These are phyloP conservation scores for Fomitopsis serialis DNA, from an alignment of 768 basidiomycete species.

Conservation along the genomic window DNA sequence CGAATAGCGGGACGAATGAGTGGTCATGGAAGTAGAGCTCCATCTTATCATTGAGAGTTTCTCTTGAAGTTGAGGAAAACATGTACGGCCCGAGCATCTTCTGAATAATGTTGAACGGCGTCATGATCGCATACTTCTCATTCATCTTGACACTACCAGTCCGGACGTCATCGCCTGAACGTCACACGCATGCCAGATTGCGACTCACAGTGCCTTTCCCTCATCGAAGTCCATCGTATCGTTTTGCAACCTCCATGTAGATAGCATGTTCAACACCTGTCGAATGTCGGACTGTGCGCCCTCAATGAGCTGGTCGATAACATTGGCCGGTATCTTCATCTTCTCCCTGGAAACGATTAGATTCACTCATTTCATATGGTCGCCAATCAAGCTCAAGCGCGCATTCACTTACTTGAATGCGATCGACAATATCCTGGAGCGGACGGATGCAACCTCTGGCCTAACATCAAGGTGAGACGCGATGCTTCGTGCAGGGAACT, in stretches of 20 bases:
- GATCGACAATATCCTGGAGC: constrained; percentile 86
- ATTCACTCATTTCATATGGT: no score
- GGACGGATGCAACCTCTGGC: constrained; percentile 68
- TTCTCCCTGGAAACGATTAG: constrained; percentile 58
- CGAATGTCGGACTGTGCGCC: constrained; percentile 95
- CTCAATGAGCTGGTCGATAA: constrained; percentile 84
- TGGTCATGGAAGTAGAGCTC: constrained; percentile 97
- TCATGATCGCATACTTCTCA: constrained; percentile 87
- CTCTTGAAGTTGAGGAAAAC: constrained; percentile 76
- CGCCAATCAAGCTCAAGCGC: no score
- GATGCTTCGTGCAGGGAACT: not conserved
- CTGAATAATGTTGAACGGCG: constrained; percentile 87
- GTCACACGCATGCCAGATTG: not conserved
- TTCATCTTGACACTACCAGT: constrained; percentile 70
- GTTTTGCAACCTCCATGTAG: constrained; percentile 90
- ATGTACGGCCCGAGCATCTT: constrained; percentile 89
- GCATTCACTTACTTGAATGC: constrained; percentile 73
- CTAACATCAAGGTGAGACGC: constrained; percentile 34
- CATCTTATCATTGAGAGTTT: constrained; percentile 87
- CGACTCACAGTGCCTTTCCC: constrained; percentile 50
- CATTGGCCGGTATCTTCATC: constrained; percentile 86
- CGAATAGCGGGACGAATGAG: constrained; percentile 89
- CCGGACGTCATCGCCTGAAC: not conserved
- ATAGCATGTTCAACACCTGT: constrained; percentile 96
- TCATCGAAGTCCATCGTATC: constrained; percentile 86